phyloP scores from a whole-genome alignment of 805 yeast genomes.

The Starmerella riodocensis region DNA sequence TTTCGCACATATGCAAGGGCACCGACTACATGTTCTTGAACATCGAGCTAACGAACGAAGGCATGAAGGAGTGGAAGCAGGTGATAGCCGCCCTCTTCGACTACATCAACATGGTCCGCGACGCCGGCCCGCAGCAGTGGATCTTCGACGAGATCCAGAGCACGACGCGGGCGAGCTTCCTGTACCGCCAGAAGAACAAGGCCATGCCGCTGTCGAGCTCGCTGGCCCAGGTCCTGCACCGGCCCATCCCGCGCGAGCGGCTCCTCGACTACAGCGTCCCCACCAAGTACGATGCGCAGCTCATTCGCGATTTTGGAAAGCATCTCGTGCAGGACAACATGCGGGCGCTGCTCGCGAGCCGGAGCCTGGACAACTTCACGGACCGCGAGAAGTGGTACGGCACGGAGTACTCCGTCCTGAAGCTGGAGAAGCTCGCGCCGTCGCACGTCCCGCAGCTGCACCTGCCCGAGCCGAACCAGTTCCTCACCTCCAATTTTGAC shows the following conservation, averaged over 20 bases:
- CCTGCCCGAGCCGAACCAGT: conserved; percentile 63
- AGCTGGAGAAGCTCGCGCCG: conserved; percentile 24
- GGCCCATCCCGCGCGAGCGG: conserved; percentile 49
- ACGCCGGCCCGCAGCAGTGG: conserved; percentile 60
- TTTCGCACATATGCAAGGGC: conserved; percentile 41
- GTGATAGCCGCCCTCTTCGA: conserved; percentile 52
- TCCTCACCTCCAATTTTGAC: conserved; percentile 66
- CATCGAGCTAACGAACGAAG: conserved; percentile 63
- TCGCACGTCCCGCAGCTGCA: conserved; percentile 30
- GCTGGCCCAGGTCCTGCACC: conserved; percentile 49
- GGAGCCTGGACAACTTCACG: conserved; percentile 37
- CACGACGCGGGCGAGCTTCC: conserved; percentile 56
- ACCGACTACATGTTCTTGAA: conserved; percentile 55
- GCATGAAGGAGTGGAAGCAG: conserved; percentile 45
- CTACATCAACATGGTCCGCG: conserved; percentile 50
- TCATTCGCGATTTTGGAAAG: conserved; percentile 38
- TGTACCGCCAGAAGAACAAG: conserved; percentile 63
- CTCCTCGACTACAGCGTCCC: conserved; percentile 46
- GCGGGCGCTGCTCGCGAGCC: conserved; percentile 43
- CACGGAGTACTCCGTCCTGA: conserved; percentile 50
- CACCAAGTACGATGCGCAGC: conserved; percentile 44
- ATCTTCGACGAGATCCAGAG: conserved; percentile 63
- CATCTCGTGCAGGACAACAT: conserved; percentile 47
- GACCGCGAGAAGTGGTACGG: conserved; percentile 78
- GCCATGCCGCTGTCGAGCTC: conserved; percentile 63